These are phyloP conservation scores for Cymodocea nodosa DNA, from an alignment of 116 monocot species.

Conservation along the genomic window DNA sequence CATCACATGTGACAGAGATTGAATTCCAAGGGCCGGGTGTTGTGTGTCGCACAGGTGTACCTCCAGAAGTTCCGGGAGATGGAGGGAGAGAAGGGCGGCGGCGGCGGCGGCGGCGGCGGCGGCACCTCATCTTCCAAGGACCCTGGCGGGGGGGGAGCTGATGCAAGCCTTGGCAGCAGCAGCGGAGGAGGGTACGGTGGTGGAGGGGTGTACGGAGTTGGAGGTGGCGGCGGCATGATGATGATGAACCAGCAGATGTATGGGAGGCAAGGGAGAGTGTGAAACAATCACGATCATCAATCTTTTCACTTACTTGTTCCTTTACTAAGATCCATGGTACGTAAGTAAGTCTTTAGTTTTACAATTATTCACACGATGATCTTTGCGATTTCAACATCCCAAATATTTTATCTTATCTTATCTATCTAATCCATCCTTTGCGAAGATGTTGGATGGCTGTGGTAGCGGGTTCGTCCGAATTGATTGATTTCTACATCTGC, in stretches of 20 bases:
- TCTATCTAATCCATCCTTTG: too few species aligned
- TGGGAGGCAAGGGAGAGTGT: constrained; percentile 4
- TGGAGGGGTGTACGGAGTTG: neutral
- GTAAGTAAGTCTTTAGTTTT: too few species aligned
- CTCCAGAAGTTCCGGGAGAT: constrained; percentile 50
- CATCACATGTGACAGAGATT: too few species aligned
- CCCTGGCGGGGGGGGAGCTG: constrained; percentile 13
- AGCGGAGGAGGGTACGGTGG: constrained; percentile 4
- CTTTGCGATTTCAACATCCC: too few species aligned
- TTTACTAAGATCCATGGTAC: too few species aligned
- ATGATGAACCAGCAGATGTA: constrained; percentile 8
- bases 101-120: constrained; percentile 10
- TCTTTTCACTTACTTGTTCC: too few species aligned
- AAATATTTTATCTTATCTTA: too few species aligned
- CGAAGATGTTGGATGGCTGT: too few species aligned
- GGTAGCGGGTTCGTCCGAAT: too few species aligned
- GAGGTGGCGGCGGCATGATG: constrained; percentile 6
- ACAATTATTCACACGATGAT: too few species aligned
- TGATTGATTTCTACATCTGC: too few species aligned
- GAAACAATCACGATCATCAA: neutral
- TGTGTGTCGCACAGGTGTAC: constrained; percentile 16
- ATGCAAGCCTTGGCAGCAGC: constrained; percentile 2
- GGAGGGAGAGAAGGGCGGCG: constrained; percentile 13
- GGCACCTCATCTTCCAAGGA: constrained; percentile 15
- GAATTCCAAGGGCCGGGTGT: too few species aligned